Percentiles rank a stretch among this genome's conserved stretches.
Conservation (phyloP, 2,329 filamentous ascomycete species). For the Neonectria sp. region DNA sequence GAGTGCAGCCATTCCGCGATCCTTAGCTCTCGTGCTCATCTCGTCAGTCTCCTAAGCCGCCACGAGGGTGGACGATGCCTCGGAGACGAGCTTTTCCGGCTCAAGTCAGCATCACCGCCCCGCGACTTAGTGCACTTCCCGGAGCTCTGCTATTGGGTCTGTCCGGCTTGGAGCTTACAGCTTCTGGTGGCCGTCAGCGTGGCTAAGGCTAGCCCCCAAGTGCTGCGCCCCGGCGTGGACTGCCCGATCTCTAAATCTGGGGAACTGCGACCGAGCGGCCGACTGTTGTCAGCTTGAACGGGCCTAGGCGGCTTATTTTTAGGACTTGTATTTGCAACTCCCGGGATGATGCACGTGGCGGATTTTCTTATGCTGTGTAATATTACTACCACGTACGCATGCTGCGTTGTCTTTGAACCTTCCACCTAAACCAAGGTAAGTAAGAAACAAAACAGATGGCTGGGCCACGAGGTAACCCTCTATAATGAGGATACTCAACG, state of each 20-base stretch:
- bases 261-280: slow-evolving; percentile 25
- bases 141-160: slow-evolving; percentile 11
- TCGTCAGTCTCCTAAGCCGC: slow-evolving; percentile 24
- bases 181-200: slow-evolving; percentile 20
- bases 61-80: slow-evolving; percentile 7
- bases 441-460: not conserved
- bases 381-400: not conserved
- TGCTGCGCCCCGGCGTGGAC: slow-evolving; percentile 20
- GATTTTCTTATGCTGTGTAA: not conserved
- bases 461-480: not conserved
- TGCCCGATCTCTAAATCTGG: slow-evolving; percentile 22
- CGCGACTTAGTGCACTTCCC: not conserved
- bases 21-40: slow-evolving; percentile 17
- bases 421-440: too few relatives aligned
- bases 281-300: slow-evolving; percentile 4
- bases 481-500: not conserved
- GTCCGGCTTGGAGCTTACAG: slow-evolving; percentile 12
- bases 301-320: slow-evolving; percentile 23
- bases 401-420: not conserved
- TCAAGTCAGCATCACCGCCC: slow-evolving; percentile 24
- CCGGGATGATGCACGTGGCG: slow-evolving; percentile 9
- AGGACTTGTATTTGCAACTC: slow-evolving; percentile 1
- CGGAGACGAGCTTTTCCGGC: slow-evolving; percentile 9
- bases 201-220: slow-evolving; percentile 26
- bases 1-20: slow-evolving; percentile 9